Evolutionary conservation across 306 rosid species (phyloP), one percentile per base, ranked within the genome.

Genomic region (Vicia sativa): DNA sequence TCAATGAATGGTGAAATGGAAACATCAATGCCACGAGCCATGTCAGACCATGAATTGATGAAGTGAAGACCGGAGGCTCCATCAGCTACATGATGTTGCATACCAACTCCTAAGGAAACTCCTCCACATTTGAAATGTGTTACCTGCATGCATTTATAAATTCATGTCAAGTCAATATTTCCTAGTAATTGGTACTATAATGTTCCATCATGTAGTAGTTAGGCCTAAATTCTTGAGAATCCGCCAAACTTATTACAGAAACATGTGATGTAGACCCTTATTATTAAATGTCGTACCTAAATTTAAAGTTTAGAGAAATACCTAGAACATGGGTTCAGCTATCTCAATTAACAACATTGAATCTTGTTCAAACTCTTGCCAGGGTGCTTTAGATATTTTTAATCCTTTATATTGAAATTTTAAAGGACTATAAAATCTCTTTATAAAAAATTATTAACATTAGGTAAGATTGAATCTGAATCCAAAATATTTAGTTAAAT

Each of bases 121-220:
- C 96, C 98, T 7, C 98, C 95, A 57, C 98, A 92, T 79, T 89
- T 86, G 64, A 92, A 92, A 73, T 85, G 44, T 0, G 98, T 93
- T 65, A 93, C 90, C 98, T 92, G 74, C 62, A 87, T 16, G 11
- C 4, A 18, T 16, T 8, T 9, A 48, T 18, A 46, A 46, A 46
- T 48, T 45, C 9, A n/a, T n/a, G n/a, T n/a, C n/a, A n/a, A n/a
- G n/a, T n/a, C n/a, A n/a, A n/a, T n/a, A n/a, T n/a, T n/a, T n/a
- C n/a, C n/a, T n/a, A n/a, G n/a, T n/a, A 43, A 43, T 12, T 43
- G 46, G 7, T 5, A 42, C 46, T 4, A 42, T 42, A n/a, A 44
- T n/a, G 52, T 1, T 14, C 8, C 52, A 45, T 45, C 10, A 3
- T 45, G 6, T 6, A 3, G n/a, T n/a, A 1, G 23, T 4, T 44